These are phyloP conservation scores for Hordeum pubiflorum DNA, from an alignment of 202 grass and related monocot species.

Conservation along the genomic window DNA sequence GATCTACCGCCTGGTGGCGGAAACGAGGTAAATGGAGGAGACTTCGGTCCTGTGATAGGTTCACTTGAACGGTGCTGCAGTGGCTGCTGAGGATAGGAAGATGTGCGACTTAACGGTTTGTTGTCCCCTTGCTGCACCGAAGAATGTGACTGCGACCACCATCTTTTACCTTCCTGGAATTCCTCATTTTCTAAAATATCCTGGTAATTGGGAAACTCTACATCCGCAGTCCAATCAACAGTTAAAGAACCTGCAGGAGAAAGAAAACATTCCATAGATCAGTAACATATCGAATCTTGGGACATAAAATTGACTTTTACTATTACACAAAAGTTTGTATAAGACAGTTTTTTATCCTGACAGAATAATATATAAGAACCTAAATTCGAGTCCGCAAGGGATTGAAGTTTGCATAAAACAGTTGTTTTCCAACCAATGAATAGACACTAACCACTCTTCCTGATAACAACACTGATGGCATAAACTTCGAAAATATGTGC, in stretches of 20 bases:
- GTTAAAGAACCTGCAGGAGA: slow-evolving; percentile 87
- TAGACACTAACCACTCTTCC: neutral
- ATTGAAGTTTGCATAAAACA: neutral
- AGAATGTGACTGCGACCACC: slow-evolving; percentile 73
- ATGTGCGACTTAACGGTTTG: slow-evolving; percentile 68
- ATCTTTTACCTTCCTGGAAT: slow-evolving; percentile 75
- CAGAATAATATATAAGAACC: neutral
- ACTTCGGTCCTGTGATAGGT: slow-evolving; percentile 56
- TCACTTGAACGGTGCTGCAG: slow-evolving; percentile 68
- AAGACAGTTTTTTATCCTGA: neutral
- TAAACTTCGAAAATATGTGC: neutral
- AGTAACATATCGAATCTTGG: slow-evolving; percentile 9
- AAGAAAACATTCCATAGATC: slow-evolving; percentile 31
- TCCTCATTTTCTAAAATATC: slow-evolving; percentile 54
- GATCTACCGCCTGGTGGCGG: slow-evolving; percentile 55
- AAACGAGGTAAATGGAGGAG: slow-evolving; percentile 71
- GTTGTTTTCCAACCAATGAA: slow-evolving; percentile 14
- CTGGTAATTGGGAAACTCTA: slow-evolving; percentile 65
- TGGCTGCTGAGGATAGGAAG: slow-evolving; percentile 80
- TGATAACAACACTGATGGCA: neutral
- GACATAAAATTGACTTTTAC: neutral
- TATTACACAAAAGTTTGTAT: neutral
- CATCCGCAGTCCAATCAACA: slow-evolving; percentile 74
- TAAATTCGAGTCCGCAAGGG: neutral
- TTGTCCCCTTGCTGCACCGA: slow-evolving; percentile 46